phyloP scores from a whole-genome alignment of 805 yeast species.

The Kodamaea nitidulidarum region DNA sequence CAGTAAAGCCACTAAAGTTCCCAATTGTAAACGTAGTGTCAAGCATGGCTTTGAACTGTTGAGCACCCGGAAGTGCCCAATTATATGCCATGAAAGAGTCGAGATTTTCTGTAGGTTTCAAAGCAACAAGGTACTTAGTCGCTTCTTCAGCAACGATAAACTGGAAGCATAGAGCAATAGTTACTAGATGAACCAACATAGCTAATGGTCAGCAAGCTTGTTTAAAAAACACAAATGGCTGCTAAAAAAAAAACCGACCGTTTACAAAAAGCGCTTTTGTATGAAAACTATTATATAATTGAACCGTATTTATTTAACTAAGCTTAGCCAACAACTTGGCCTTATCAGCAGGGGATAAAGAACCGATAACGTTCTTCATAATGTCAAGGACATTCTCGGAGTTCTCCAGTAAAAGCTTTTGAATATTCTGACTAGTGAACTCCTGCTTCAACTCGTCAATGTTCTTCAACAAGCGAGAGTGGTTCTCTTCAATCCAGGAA shows the following conservation, averaged over 20 bases:
- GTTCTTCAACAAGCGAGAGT: slow-evolving; percentile 53
- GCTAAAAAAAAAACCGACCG: background rate
- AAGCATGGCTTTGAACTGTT: slow-evolving; percentile 43
- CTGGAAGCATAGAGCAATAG: background rate
- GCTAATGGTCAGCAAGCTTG: slow-evolving; percentile 2
- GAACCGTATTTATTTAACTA: slow-evolving; percentile 11
- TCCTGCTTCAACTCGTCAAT: slow-evolving; percentile 65
- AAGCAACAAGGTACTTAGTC: slow-evolving; percentile 43
- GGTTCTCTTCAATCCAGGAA: slow-evolving; percentile 80
- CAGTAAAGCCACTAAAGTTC: slow-evolving; percentile 65
- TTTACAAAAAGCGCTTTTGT: background rate
- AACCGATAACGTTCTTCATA: slow-evolving; percentile 32
- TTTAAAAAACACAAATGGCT: background rate
- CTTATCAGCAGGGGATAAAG: slow-evolving; percentile 35
- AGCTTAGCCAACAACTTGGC: slow-evolving; percentile 23
- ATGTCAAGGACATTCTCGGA: slow-evolving; percentile 26
- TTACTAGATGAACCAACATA: slow-evolving; percentile 1
- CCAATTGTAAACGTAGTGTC: slow-evolving; percentile 61
- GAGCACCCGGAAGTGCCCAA: slow-evolving; percentile 14
- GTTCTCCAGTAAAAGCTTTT: slow-evolving; percentile 43
- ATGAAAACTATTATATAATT: background rate
- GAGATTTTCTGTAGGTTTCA: slow-evolving; percentile 47
- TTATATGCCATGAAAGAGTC: slow-evolving; percentile 48
- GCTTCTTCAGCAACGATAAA: background rate
- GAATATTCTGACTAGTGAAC: slow-evolving; percentile 59